Conservation (phyloP, 78 protist genomes). For the Dictyostelium brefeldianum region DNA sequence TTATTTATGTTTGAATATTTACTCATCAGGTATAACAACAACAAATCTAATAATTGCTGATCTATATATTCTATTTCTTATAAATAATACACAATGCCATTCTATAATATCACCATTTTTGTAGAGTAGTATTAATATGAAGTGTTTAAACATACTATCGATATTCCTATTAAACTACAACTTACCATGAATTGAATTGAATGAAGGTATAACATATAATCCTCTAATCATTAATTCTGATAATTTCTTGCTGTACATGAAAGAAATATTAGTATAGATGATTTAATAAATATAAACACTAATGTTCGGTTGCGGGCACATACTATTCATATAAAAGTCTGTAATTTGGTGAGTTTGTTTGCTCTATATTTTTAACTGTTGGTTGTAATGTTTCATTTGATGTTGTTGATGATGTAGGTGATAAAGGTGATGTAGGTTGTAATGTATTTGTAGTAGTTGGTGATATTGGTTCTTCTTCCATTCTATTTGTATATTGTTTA, state of each 20-base stretch:
- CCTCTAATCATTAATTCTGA: slow-evolving; percentile 51
- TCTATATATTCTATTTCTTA: slow-evolving; percentile 80
- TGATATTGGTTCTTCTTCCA: not conserved
- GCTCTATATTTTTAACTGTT: not conserved
- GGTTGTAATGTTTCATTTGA: not conserved
- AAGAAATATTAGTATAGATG: not conserved
- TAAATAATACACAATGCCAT: slow-evolving; percentile 76
- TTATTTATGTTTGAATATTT: not conserved
- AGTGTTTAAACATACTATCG: not conserved
- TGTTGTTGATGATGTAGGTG: not conserved
- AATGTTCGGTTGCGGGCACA: not conserved
- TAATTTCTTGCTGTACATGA: slow-evolving; percentile 41
- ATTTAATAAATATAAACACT: not conserved
- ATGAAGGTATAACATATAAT: slow-evolving; percentile 65
- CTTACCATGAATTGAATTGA: slow-evolving; percentile 45
- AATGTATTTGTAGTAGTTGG: not conserved
- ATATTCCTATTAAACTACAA: not conserved
- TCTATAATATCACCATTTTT: slow-evolving; percentile 30
- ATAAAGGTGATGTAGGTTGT: not conserved
- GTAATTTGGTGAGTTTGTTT: slow-evolving; percentile 7
- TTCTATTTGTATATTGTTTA: not conserved
- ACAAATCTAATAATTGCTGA: slow-evolving; percentile 64
- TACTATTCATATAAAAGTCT: slow-evolving; percentile 72
- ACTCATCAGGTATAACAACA: slow-evolving; percentile 73
- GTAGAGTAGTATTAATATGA: not conserved